phyloP scores from a whole-genome alignment of 345 rosid genomes.

The Hypericum perforatum region DNA sequence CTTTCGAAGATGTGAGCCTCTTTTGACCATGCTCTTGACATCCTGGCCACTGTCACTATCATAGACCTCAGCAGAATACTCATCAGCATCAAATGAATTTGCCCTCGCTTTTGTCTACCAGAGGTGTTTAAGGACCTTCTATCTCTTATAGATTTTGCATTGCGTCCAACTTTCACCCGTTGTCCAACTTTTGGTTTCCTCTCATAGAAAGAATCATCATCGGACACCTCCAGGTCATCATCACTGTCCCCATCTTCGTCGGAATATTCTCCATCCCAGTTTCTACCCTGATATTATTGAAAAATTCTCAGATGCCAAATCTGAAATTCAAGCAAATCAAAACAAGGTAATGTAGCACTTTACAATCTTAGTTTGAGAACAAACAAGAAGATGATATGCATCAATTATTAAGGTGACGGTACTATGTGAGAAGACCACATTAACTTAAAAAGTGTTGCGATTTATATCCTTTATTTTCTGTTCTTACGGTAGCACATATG shows the following conservation, averaged over 20 bases:
- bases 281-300: slow-evolving; percentile 39
- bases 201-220: slow-evolving; percentile 53
- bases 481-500: too few relatives aligned
- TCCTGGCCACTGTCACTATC: slow-evolving; percentile 53
- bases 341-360: too few relatives aligned
- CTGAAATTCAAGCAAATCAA: background rate
- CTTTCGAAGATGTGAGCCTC: slow-evolving; percentile 56
- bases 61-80: slow-evolving; percentile 58
- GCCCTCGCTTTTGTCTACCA: slow-evolving; percentile 49
- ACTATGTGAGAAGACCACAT: too few relatives aligned
- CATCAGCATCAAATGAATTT: slow-evolving; percentile 61
- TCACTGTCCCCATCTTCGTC: slow-evolving; percentile 60
- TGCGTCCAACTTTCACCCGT: slow-evolving; percentile 43
- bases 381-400: too few relatives aligned
- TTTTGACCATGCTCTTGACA: slow-evolving; percentile 47
- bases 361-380: too few relatives aligned
- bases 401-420: too few relatives aligned
- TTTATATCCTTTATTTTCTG: too few relatives aligned
- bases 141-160: slow-evolving; percentile 38
- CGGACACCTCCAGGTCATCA: slow-evolving; percentile 54
- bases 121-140: slow-evolving; percentile 34
- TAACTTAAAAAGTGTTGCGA: too few relatives aligned
- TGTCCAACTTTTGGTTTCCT: slow-evolving; percentile 60
- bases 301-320: background rate
- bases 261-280: slow-evolving; percentile 68